These are phyloP conservation scores for Ceratocystis diversiconidia DNA, from an alignment of 2,329 filamentous ascomycete genomes.

Conservation along the genomic window DNA sequence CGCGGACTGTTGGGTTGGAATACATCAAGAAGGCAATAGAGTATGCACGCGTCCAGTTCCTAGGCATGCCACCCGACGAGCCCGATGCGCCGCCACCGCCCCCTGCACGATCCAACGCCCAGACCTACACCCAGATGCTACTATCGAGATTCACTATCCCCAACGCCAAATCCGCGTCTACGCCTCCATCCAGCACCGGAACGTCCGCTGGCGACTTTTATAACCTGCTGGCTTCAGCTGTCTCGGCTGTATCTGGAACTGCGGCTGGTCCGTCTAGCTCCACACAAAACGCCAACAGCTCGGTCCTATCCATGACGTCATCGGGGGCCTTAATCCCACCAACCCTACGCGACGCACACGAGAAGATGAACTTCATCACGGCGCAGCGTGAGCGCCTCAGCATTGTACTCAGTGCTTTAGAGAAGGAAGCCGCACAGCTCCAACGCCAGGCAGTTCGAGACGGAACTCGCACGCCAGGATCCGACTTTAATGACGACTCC, in stretches of 20 bases:
- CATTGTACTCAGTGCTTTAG: slow-evolving; percentile 61
- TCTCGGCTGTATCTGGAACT: slow-evolving; percentile 46
- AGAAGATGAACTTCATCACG: slow-evolving; percentile 61
- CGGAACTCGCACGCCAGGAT: slow-evolving; percentile 8
- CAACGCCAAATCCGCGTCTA: neutral
- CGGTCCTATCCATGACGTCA: slow-evolving; percentile 12
- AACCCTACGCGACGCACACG: slow-evolving; percentile 45
- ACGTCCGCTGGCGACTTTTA: slow-evolving; percentile 53
- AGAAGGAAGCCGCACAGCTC: slow-evolving; percentile 58
- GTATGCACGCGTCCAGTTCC: slow-evolving; percentile 55
- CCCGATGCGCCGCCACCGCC: slow-evolving; percentile 27
- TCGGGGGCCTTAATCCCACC: slow-evolving; percentile 50
- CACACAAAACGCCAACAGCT: slow-evolving; percentile 19
- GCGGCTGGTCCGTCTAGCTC: slow-evolving; percentile 24
- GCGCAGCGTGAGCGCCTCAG: slow-evolving; percentile 66
- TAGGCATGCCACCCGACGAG: slow-evolving; percentile 55
- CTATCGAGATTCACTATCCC: slow-evolving; percentile 80
- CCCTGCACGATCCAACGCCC: slow-evolving; percentile 30
- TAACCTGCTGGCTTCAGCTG: slow-evolving; percentile 58
- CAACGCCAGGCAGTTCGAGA: slow-evolving; percentile 25
- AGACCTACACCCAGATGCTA: slow-evolving; percentile 58
- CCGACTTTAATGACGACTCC: slow-evolving; percentile 20
- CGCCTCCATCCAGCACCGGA: slow-evolving; percentile 25
- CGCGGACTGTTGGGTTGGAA: slow-evolving; percentile 60
- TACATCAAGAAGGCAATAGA: slow-evolving; percentile 62